Evolutionary conservation across 2,329 filamentous ascomycete genomes (phyloP).

Genomic region (Fusarium armeniacum): DNA sequence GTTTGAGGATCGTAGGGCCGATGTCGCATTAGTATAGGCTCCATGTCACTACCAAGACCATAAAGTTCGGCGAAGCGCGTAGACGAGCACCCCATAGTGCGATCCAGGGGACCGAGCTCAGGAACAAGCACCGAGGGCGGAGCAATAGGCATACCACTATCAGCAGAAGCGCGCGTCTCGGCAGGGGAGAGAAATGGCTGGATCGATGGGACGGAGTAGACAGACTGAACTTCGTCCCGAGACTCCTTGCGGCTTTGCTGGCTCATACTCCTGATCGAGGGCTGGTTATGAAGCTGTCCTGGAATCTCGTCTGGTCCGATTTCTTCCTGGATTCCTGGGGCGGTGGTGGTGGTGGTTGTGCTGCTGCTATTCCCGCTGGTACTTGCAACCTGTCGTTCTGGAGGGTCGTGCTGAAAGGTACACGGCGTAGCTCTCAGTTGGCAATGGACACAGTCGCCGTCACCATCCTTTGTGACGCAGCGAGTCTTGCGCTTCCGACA

Average conservation of each 20-base stretch:
- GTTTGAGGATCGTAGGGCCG: constrained; percentile 66
- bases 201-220: constrained; percentile 44
- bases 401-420: constrained; percentile 52
- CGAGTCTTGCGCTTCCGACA: constrained; percentile 54
- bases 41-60: constrained; percentile 54
- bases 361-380: constrained; percentile 32
- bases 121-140: constrained; percentile 40
- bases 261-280: constrained; percentile 30
- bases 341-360: constrained; percentile 13
- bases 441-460: constrained; percentile 50
- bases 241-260: constrained; percentile 44
- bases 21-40: constrained; percentile 53
- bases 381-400: constrained; percentile 45
- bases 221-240: constrained; percentile 45
- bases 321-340: constrained; percentile 40
- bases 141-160: constrained; percentile 37
- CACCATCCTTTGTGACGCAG: constrained; percentile 52
- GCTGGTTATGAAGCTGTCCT: constrained; percentile 13
- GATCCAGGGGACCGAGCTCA: constrained; percentile 36
- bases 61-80: constrained; percentile 53
- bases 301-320: constrained; percentile 26
- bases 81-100: constrained; percentile 47
- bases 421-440: constrained; percentile 49
- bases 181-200: constrained; percentile 48
- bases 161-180: constrained; percentile 47